phyloP scores from a whole-genome alignment of 2,329 filamentous ascomycete species.

The Trichophaea hybrida region DNA sequence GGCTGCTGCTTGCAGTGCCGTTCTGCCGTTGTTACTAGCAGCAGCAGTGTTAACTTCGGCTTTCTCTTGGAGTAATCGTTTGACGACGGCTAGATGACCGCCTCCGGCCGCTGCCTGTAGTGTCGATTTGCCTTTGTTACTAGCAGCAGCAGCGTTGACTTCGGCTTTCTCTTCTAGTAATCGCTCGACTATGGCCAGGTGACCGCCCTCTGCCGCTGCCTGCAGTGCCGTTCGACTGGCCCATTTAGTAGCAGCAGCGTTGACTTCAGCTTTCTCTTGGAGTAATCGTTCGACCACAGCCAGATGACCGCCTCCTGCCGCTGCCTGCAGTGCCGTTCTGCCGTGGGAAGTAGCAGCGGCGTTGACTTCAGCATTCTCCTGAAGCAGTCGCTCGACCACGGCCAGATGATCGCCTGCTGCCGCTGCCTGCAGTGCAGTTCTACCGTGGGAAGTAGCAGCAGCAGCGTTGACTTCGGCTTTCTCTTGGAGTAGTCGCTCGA shows the following conservation, averaged over 20 bases:
- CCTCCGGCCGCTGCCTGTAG: neutral
- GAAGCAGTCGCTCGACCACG: too few relatives aligned
- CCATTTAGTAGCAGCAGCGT: neutral
- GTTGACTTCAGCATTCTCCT: too few relatives aligned
- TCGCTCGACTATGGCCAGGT: neutral
- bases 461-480: too few relatives aligned
- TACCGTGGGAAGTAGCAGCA: too few relatives aligned
- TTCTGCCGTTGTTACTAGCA: too few relatives aligned
- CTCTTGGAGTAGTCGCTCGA: too few relatives aligned
- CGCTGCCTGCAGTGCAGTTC: too few relatives aligned
- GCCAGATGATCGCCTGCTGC: too few relatives aligned
- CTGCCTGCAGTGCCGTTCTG: neutral
- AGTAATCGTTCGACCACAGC: neutral
- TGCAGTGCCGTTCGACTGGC: neutral
- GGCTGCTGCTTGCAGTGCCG: too few relatives aligned
- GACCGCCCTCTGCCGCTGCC: neutral
- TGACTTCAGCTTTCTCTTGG: neutral
- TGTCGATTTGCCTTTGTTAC: neutral
- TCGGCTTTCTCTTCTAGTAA: neutral
- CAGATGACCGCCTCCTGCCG: constrained; percentile 1
- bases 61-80: neutral
- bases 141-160: too few relatives aligned
- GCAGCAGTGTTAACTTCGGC: too few relatives aligned
- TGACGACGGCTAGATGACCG: neutral
- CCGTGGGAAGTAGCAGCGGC: too few relatives aligned